A percentile compares a stretch with the other conserved stretches of the same genome.
Evolutionary conservation across 1,284 basidiomycete genomes (phyloP).

Genomic region (Tausonia pullulans): DNA sequence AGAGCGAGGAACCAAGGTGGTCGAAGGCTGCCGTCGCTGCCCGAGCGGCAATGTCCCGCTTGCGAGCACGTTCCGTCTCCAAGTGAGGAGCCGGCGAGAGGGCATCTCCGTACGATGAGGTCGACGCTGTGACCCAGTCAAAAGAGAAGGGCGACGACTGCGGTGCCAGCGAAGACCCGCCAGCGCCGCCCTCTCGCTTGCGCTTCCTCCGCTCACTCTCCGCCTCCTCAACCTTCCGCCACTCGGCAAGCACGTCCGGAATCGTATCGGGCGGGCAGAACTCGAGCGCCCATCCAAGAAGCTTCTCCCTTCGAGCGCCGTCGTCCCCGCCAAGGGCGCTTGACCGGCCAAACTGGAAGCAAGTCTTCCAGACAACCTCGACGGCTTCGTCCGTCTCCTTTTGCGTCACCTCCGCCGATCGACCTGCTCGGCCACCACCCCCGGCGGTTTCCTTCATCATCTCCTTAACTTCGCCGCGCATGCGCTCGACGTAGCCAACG

Average conservation of each 20-base stretch:
- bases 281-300: conserved; percentile 72
- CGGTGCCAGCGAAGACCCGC: too few species aligned
- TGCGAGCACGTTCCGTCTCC: conserved; percentile 5
- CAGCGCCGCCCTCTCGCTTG: background rate
- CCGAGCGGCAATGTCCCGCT: conserved; percentile 12
- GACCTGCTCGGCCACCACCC: conserved; percentile 4
- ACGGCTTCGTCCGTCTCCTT: conserved; percentile 42
- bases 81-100: background rate
- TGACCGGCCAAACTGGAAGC: conserved; percentile 72
- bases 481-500: conserved; percentile 55
- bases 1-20: conserved; percentile 11
- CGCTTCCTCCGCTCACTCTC: background rate
- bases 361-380: conserved; percentile 75
- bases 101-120: conserved; percentile 5
- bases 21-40: conserved; percentile 9
- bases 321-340: conserved; percentile 51
- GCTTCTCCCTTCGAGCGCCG: conserved; percentile 49
- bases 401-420: background rate
- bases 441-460: background rate
- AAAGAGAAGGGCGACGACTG: too few species aligned
- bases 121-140: background rate
- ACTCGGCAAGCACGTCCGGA: conserved; percentile 56
- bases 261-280: conserved; percentile 74
- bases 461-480: conserved; percentile 49
- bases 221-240: conserved; percentile 44